Evolutionary conservation across 768 basidiomycete genomes (phyloP), one percentile per base, ranked within the genome.

Genomic region (Chiua virens): DNA sequence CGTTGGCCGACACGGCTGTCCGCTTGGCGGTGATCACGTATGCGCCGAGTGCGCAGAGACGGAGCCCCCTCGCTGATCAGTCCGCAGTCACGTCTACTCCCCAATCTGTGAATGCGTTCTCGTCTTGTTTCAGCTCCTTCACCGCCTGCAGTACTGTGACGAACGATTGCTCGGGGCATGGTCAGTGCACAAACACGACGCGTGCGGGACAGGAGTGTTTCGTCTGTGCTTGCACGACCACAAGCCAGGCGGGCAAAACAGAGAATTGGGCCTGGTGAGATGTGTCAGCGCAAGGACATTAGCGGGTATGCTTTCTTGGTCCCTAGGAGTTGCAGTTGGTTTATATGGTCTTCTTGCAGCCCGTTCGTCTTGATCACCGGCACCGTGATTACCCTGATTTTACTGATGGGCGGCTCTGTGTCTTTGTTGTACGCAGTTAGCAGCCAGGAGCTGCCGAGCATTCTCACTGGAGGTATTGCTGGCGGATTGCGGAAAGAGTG

Each of bases 241-340:
- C 81, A 42, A 71, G 78, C 49, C 75, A 76, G 10, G 67, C 73
- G 22, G 78, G 82, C n/a, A 65, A 82, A 64, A 81, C 77, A 4
- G 79, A 84, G 54, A 70, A 67, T 28, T 93, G 91, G 90, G 89
- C 79, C 1, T n/a, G 91, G 91, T 5, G 76, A 79, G 46, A 79
- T 75, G 55, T 93, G 91, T 57, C 83, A 92, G 73, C 79, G 83
- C 56, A 83, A 82, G 69, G 91, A 93, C 62, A 71, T 92, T 42
- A 91, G 87, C 75, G 82, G 81, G 90, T 90, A 61, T 54, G 87
- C 34, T 81, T 14, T 30, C 2, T n/a, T 35, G 15, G 9, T 17
- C 10, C 10, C 36, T 30, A 2, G 5, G 23, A 20, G 8, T 46
- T 56, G 25, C 13, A 7, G 27, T 51, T 30, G 46, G 8, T 51